Evolutionary conservation across 1,284 basidiomycete species (phyloP), one percentile per base, ranked within the genome.

Genomic region (Heterobasidion irregulare): DNA sequence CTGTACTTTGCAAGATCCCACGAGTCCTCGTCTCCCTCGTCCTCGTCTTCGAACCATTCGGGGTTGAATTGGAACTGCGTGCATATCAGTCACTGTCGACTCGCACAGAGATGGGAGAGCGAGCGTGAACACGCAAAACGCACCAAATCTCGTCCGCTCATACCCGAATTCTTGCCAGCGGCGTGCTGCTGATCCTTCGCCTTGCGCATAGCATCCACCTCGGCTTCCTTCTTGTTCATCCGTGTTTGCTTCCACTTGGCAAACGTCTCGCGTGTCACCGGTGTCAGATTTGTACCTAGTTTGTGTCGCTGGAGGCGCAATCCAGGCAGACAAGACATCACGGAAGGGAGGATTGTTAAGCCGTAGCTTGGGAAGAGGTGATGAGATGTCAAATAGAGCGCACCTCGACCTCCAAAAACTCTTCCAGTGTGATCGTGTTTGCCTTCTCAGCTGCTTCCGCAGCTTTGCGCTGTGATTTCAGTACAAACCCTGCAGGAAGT

Each of bases 401-500:
- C 64, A 94, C 94, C 82, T 98, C 94, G 52, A 92, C 92, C 75
- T 99, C 96, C 57, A 99, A 71, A 76, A 99, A 99, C 63, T 99
- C 97, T 69, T 99, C 96, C 53, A 99, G 66, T 58, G 90, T 94
- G 67, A 99, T 98, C 53, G 80, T 77, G 62, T 94, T 91, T 47
- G 89, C 90, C 71, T 94, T 95, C 41, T 89, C 89, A 1, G 90
- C 89, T 18, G 92, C 91, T 41, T 88, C 90, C 41, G 81, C 73
- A 0, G 90, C 89, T 68, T 94, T 94, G 72, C 80, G 88, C 70
- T 97, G 91, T 5, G 92, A 90, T 70, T 92, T 96, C 63, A 98
- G 82, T 19, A 97, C 88, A 69, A 97, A 98, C 6, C 96, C 96
- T 35, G 96, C 93, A 13, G 96, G 96, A 33, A 99, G 77, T 0